Evolutionary conservation across 2,329 filamentous ascomycete genomes (phyloP).

Genomic region (Verticillium albo-atrum): DNA sequence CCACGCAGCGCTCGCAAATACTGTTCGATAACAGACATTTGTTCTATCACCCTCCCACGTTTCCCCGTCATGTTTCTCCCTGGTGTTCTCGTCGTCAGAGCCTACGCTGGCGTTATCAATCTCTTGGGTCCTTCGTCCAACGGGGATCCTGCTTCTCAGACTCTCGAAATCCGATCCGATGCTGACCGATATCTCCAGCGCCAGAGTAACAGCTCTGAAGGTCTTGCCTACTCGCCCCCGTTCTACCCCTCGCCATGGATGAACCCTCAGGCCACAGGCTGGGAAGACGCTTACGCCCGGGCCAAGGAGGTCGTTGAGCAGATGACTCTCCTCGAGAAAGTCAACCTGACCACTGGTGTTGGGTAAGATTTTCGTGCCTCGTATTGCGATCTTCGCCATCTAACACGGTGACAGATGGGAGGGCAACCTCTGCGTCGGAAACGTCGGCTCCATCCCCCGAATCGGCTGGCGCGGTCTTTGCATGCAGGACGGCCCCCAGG

Average conservation of each 20-base stretch:
- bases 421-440: conserved; percentile 72
- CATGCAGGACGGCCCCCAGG: conserved; percentile 80
- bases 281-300: conserved; percentile 71
- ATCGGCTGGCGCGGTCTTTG: conserved; percentile 72
- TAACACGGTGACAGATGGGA: conserved; percentile 44
- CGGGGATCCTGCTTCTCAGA: not conserved
- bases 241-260: conserved; percentile 88
- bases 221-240: conserved; percentile 44
- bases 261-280: conserved; percentile 64
- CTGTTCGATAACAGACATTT: not conserved
- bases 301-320: conserved; percentile 77
- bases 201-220: conserved; percentile 4
- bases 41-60: not conserved
- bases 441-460: conserved; percentile 65
- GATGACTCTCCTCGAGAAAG: conserved; percentile 81
- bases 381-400: conserved; percentile 3
- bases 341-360: conserved; percentile 89
- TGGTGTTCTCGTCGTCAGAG: not conserved
- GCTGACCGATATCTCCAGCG: not conserved
- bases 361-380: conserved; percentile 50
- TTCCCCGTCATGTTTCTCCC: not conserved
- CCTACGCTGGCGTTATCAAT: not conserved
- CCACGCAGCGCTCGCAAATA: not conserved
- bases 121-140: not conserved
- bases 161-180: not conserved